Base-by-base conservation (phyloP, 2,329 filamentous ascomycete genomes). In the Fusarium denticulatum region DNA sequence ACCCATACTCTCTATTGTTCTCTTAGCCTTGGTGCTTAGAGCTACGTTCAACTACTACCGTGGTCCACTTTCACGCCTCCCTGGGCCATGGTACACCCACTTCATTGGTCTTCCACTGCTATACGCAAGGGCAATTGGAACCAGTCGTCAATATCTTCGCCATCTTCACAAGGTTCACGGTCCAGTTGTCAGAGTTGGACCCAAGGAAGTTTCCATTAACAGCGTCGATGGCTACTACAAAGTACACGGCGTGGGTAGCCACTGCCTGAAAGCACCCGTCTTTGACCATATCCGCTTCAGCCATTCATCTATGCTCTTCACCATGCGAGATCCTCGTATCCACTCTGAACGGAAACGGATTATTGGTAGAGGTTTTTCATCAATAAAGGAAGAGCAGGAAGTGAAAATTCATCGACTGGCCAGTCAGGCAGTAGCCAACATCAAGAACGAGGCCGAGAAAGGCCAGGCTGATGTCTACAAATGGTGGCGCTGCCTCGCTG, bases 201-300 rank as follows among this genome's bases (percentile, higher is more conserved):
- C 64, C 0, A 40, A 28, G 1, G 64, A 67, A 5, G 52, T 67
- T 2, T 67, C 64, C 0, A 24, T 67, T 14, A 67, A 67, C 9
- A 67, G 64, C 22, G 32, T 67, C 3, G 64, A 67, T 52, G 39
- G 62, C 3, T 67, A 67, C 14, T 67, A 67, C 45, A 67, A 67
- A 22, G 39, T 67, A 1, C 64, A 67, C 3, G 64, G 64, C 3
- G 64, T 67, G 9, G 64, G 64, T 4, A 67, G 64, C 12, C 45
- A 28, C 8, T 67, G 64, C 14, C 24, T 67, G 9, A 67, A 67
- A 14, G 45, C 64, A 4, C 64, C 64, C 6, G 52, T 60, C 4
- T 67, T 67, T 4, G 64, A 67, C 6, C 32, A 34, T 13, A 67
- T 67, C 1, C 64, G 53, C 15, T 68, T 68, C 16, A 68, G 65